Base-by-base conservation (phyloP, 371 early-diverging fungal genomes). In the Circinella umbellata region DNA sequence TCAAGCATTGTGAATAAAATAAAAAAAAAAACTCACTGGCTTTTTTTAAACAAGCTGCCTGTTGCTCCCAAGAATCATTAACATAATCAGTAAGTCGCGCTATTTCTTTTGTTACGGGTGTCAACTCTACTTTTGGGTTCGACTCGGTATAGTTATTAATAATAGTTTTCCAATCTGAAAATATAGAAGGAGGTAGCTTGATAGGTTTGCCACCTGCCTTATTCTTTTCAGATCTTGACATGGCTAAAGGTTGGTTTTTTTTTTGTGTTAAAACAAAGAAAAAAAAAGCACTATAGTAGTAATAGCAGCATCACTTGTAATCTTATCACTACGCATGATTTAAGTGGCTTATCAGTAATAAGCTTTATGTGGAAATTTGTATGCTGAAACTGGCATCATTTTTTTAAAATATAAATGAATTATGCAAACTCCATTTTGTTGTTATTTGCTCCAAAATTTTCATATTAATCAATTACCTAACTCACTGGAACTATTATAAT, bases 61-160 rank as follows among this genome's bases (percentile, higher is more conserved):
- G 83, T 38, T 66, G 66, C 35, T 79, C 81, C 74, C 78, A 80
- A 7, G 75, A 36, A 35, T 69, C 75, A 46, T 78, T 66, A 38
- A 67, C 48, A 38, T 57, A 53, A 27, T 61, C 38, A 48, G 69
- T 62, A 3, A 82, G 60, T 15, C 73, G 72, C 59, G 73, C 47
- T 35, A 82, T 64, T 8, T 71, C 62, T 14, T 35, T 20, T 3
- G 69, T 72, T 9, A 65, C 73, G 15, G 78, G 67, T 66, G 68
- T 64, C 3, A 67, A 20, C n/a, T 71, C 54, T 1, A 38, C 36
- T 20, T 69, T 66, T 47, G 48, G 62, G 18, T 49, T 20, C 18
- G 20, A 15, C 15, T 53, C 39, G 38, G 48, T 54, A 46, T 68
- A 73, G 0, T 54, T 34, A 34, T 66, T 51, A 38, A 71, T 17